Percentiles rank a stretch among this genome's conserved stretches.
These are phyloP conservation scores for Ascochyta viciae-villosae DNA, from an alignment of 2,329 filamentous ascomycete species.

Conservation along the genomic window DNA sequence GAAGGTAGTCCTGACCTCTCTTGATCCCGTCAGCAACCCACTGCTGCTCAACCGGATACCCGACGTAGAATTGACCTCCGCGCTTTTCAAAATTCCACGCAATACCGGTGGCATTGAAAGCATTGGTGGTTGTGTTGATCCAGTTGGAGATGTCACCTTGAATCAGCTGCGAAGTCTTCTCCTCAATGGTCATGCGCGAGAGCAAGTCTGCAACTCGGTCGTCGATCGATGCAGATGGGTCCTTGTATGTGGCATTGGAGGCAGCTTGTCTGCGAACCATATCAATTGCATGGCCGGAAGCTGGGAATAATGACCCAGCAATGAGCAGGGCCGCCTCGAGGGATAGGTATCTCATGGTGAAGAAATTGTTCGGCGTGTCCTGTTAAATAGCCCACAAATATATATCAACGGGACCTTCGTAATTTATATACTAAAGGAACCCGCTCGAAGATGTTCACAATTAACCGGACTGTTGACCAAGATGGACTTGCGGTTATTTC, in stretches of 20 bases:
- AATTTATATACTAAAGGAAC: conserved; percentile 2
- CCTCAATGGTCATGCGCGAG: conserved; percentile 74
- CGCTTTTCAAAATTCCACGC: conserved; percentile 70
- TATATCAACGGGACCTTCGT: background rate
- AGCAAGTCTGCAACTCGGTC: conserved; percentile 72
- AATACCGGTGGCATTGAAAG: conserved; percentile 72
- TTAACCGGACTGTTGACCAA: conserved; percentile 11
- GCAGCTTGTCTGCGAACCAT: conserved; percentile 37
- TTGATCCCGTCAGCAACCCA: conserved; percentile 69
- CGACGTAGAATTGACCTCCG: conserved; percentile 75
- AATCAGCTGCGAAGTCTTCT: conserved; percentile 72
- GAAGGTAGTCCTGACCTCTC: conserved; percentile 71
- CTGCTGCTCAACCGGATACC: conserved; percentile 69
- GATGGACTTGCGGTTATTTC: conserved; percentile 13
- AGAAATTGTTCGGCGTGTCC: background rate
- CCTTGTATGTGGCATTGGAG: conserved; percentile 62
- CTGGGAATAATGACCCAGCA: conserved; percentile 21
- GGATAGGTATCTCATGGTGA: conserved; percentile 21
- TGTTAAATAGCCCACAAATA: background rate
- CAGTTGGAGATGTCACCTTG: conserved; percentile 74
- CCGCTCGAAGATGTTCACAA: background rate
- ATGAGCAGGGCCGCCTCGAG: conserved; percentile 24
- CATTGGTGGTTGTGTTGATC: conserved; percentile 71
- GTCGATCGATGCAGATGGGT: conserved; percentile 67
- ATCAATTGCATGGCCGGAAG: conserved; percentile 31